phyloP scores from a whole-genome alignment of 805 yeast species.

The Nakazawaea wyomingensis region DNA sequence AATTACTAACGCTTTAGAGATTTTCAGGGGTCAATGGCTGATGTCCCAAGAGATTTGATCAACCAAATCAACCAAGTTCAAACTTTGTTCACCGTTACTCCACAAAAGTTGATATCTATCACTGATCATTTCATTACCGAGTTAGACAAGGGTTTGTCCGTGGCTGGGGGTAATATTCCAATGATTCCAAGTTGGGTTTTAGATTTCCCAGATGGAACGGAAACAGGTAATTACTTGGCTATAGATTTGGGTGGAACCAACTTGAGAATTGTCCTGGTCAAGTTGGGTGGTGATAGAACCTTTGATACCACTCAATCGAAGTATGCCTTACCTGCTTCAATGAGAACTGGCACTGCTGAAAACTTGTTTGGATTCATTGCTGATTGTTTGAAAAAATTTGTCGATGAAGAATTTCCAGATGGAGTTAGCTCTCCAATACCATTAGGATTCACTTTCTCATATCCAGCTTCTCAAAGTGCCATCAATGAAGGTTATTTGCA shows the following conservation, averaged over 20 bases:
- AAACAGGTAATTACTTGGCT: conserved; percentile 85
- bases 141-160: conserved; percentile 73
- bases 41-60: conserved; percentile 60
- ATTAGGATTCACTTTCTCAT: conserved; percentile 92
- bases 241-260: conserved; percentile 98
- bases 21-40: conserved; percentile 50
- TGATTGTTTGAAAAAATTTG: conserved; percentile 65
- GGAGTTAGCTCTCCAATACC: conserved; percentile 58
- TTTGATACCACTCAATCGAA: conserved; percentile 87
- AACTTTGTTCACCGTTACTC: conserved; percentile 54
- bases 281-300: conserved; percentile 74
- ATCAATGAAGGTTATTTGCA: conserved; percentile 85
- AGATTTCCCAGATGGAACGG: conserved; percentile 89
- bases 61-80: conserved; percentile 56
- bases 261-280: conserved; percentile 85
- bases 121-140: conserved; percentile 74
- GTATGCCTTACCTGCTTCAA: conserved; percentile 67
- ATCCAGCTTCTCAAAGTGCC: conserved; percentile 79
- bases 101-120: conserved; percentile 56
- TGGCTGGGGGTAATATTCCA: conserved; percentile 81
- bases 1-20: background rate
- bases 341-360: conserved; percentile 76
- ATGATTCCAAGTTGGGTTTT: conserved; percentile 98
- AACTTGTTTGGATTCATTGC: conserved; percentile 87
- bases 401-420: conserved; percentile 59